These are phyloP conservation scores for Scytalidium lignicola DNA, from an alignment of 2,329 filamentous ascomycete species.

Conservation along the genomic window DNA sequence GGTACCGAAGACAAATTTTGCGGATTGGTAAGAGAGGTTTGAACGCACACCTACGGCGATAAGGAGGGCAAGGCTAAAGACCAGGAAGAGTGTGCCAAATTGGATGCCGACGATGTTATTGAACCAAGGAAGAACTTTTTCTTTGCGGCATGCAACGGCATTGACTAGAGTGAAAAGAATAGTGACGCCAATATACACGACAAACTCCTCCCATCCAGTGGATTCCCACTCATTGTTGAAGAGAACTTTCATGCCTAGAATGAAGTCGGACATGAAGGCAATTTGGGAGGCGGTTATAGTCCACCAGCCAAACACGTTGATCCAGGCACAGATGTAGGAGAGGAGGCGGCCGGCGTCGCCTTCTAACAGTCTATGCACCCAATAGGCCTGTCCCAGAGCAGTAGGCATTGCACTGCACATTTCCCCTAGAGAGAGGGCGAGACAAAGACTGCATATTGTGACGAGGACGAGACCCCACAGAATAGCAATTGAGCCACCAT, in stretches of 20 bases:
- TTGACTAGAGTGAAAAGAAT: conserved; percentile 44
- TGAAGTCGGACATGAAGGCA: conserved; percentile 54
- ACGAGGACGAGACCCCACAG: conserved; percentile 52
- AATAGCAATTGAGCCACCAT: conserved; percentile 48
- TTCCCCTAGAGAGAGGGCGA: conserved; percentile 51
- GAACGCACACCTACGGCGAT: conserved; percentile 44
- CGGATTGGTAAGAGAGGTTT: conserved; percentile 41
- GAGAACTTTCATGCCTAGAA: conserved; percentile 51
- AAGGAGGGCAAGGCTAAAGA: conserved; percentile 45
- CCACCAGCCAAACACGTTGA: conserved; percentile 57
- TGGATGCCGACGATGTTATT: conserved; percentile 52
- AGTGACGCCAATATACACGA: conserved; percentile 49
- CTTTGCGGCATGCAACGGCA: conserved; percentile 44
- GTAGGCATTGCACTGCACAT: conserved; percentile 55
- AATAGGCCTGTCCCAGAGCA: conserved; percentile 55
- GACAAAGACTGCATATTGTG: conserved; percentile 46
- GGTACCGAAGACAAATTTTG: conserved; percentile 45
- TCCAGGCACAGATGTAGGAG: conserved; percentile 55
- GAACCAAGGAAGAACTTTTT: conserved; percentile 42
- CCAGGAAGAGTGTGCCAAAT: conserved; percentile 47
- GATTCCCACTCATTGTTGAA: conserved; percentile 42
- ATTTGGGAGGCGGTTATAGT: conserved; percentile 49
- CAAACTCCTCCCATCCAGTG: conserved; percentile 47
- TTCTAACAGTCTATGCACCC: conserved; percentile 41
- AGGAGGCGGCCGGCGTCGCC: conserved; percentile 39